Percentiles rank a stretch among this genome's conserved stretches.
Conservation (phyloP, 2,329 filamentous ascomycete species). For the Diaporthe velutina region DNA sequence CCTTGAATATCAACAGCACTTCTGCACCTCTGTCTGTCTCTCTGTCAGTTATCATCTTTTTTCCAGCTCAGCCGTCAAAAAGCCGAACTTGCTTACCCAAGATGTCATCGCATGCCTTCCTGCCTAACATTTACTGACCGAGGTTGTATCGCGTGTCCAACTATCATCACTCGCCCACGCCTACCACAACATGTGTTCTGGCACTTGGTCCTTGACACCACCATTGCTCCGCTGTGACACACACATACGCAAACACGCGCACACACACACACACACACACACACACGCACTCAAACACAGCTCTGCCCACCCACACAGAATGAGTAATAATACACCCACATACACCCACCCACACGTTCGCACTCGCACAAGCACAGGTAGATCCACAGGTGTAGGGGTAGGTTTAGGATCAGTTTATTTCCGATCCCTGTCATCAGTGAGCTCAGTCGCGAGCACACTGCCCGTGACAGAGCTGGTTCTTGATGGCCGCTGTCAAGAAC, state of each 20-base stretch:
- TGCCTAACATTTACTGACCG: constrained; percentile 6
- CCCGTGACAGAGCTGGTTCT: too few relatives aligned
- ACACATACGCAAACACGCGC: background rate
- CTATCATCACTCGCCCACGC: background rate
- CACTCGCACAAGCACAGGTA: too few relatives aligned
- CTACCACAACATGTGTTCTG: background rate
- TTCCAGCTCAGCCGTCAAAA: background rate
- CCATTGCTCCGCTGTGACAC: background rate
- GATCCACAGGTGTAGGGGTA: too few relatives aligned
- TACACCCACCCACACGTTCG: too few relatives aligned
- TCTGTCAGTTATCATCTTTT: background rate
- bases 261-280: background rate
- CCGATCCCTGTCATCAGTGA: too few relatives aligned
- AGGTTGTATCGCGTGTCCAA: constrained; percentile 2
- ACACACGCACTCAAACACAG: background rate
- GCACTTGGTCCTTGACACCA: background rate
- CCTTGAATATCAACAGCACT: background rate
- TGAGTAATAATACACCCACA: too few relatives aligned
- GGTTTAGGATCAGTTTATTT: too few relatives aligned
- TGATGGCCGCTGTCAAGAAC: too few relatives aligned
- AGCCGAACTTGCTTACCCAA: background rate
- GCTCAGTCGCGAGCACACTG: too few relatives aligned
- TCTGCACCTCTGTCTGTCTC: too few relatives aligned
- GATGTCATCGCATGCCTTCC: constrained; percentile 24
- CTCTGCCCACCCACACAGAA: too few relatives aligned